Evolutionary conservation across 2,329 filamentous ascomycete genomes (phyloP).

Genomic region (Westerdykella aurantiaca): DNA sequence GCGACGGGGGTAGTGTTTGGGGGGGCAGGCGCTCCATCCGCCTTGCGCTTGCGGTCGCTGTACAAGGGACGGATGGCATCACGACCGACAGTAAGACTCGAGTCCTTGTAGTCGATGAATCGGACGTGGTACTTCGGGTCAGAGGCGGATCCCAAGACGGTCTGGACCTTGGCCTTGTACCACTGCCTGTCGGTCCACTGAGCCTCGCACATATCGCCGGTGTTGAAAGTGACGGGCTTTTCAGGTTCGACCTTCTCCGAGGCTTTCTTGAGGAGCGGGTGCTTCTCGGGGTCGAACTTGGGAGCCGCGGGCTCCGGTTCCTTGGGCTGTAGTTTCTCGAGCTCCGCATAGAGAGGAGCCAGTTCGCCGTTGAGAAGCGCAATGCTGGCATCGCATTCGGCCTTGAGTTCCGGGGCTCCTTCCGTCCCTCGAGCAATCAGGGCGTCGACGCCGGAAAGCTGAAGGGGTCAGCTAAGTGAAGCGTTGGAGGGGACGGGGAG

Average conservation of each 20-base stretch:
- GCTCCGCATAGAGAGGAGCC: slow-evolving; percentile 58
- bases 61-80: slow-evolving; percentile 28
- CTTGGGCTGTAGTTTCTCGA: slow-evolving; percentile 51
- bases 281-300: slow-evolving; percentile 76
- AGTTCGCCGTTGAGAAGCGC: slow-evolving; percentile 72
- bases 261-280: slow-evolving; percentile 61
- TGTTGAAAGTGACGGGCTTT: slow-evolving; percentile 58
- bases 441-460: slow-evolving; percentile 61
- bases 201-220: slow-evolving; percentile 85
- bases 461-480: slow-evolving; percentile 3
- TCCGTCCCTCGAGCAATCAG: slow-evolving; percentile 70
- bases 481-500: not conserved
- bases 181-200: slow-evolving; percentile 92
- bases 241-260: slow-evolving; percentile 35
- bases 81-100: slow-evolving; percentile 68
- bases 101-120: slow-evolving; percentile 83
- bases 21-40: slow-evolving; percentile 62
- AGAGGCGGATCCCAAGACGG: slow-evolving; percentile 85
- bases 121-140: slow-evolving; percentile 91
- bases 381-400: slow-evolving; percentile 78
- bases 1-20: slow-evolving; percentile 34
- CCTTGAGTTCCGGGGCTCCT: slow-evolving; percentile 71
- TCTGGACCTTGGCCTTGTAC: slow-evolving; percentile 88
- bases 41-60: slow-evolving; percentile 63
- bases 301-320: slow-evolving; percentile 29